These are phyloP conservation scores for Annulohypoxylon truncatum DNA, from an alignment of 2,329 filamentous ascomycete species.

Conservation along the genomic window DNA sequence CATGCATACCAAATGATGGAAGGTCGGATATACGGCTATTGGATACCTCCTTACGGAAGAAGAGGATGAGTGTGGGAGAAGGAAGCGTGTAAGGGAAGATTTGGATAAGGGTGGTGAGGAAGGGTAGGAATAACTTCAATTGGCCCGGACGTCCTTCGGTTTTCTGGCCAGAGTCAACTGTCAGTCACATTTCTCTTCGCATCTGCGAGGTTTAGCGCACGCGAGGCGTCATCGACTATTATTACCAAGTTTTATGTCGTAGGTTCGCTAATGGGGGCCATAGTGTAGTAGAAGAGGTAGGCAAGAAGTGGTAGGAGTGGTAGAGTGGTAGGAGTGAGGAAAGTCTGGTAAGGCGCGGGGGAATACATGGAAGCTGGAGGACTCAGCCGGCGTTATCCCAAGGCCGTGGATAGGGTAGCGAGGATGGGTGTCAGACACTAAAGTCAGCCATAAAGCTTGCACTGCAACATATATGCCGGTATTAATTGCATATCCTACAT, in stretches of 20 bases:
- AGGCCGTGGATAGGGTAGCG: constrained; percentile 36
- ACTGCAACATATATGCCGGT: constrained; percentile 23
- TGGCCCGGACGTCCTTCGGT: constrained; percentile 14
- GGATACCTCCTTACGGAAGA: constrained; percentile 5
- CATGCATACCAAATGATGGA: too few relatives aligned
- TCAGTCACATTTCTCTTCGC: constrained; percentile 28
- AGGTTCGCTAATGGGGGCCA: neutral
- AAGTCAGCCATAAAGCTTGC: constrained; percentile 8
- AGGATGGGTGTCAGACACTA: constrained; percentile 18
- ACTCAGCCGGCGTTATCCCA: constrained; percentile 18
- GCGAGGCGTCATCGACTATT: constrained; percentile 10
- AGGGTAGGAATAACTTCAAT: neutral
- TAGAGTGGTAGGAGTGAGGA: neutral
- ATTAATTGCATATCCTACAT: constrained; percentile 27
- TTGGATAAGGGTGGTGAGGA: neutral
- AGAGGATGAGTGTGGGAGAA: neutral
- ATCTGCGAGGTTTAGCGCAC: constrained; percentile 5
- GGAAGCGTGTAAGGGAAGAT: neutral
- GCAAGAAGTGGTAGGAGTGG: neutral
- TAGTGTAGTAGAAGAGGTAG: neutral
- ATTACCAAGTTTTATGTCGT: neutral
- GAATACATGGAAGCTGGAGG: neutral
- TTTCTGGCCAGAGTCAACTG: neutral
- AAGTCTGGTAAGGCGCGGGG: constrained; percentile 8
- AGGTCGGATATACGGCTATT: constrained; percentile 13